Percentiles rank a stretch among this genome's conserved stretches.
Evolutionary conservation across 495 filamentous ascomycete species (phyloP).

Genomic region (Rusavskia elegans): DNA sequence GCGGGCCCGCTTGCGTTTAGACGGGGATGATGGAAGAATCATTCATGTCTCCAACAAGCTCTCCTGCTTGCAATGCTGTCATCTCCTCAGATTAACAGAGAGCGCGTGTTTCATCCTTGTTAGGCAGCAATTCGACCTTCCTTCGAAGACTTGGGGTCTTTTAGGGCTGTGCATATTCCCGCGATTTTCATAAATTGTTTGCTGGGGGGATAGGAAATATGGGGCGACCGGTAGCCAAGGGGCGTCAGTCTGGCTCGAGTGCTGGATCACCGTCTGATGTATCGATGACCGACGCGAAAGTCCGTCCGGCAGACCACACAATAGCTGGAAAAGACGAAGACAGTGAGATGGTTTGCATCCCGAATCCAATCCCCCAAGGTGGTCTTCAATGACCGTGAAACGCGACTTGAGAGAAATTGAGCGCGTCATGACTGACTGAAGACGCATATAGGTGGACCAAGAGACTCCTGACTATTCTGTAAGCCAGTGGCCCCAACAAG

Average conservation of each 20-base stretch:
- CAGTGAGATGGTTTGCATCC: conserved; percentile 26
- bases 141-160: no score
- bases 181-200: no score
- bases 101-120: no score
- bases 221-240: conserved; percentile 15
- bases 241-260: conserved; percentile 20
- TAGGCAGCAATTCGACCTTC: no score
- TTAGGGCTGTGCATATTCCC: no score
- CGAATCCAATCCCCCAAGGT: background rate
- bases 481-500: conserved; percentile 3
- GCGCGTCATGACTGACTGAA: background rate
- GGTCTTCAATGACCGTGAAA: background rate
- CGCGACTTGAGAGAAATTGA: background rate
- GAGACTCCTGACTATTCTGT: conserved; percentile 73
- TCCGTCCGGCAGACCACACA: conserved; percentile 26
- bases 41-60: no score
- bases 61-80: no score
- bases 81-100: no score
- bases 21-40: background rate
- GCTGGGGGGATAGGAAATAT: conserved; percentile 22
- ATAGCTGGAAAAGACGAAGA: conserved; percentile 28
- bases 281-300: conserved; percentile 46
- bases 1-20: background rate
- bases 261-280: conserved; percentile 35
- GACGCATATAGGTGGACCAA: conserved; percentile 42